These are phyloP conservation scores for Nectriaceae sp. DNA, from an alignment of 2,329 filamentous ascomycete species.

Conservation along the genomic window DNA sequence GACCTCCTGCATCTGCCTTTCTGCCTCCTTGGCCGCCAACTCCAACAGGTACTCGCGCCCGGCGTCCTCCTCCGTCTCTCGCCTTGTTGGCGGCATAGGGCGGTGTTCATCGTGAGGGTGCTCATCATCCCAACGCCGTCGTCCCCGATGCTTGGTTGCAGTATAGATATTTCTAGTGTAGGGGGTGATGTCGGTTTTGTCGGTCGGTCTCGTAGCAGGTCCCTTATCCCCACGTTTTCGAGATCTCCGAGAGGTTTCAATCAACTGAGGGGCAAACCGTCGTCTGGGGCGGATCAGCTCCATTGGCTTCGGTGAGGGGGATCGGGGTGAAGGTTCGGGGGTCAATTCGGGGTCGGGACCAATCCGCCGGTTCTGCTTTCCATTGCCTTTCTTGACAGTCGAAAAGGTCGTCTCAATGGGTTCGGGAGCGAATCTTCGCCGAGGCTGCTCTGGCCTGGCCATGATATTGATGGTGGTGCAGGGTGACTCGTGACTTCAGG, in stretches of 20 bases:
- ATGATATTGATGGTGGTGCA: slow-evolving; percentile 38
- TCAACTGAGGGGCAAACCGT: slow-evolving; percentile 74
- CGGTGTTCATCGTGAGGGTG: slow-evolving; percentile 13
- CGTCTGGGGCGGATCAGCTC: slow-evolving; percentile 46
- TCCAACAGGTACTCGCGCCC: slow-evolving; percentile 77
- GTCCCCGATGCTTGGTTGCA: slow-evolving; percentile 34
- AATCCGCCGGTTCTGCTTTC: slow-evolving; percentile 19
- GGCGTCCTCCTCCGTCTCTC: slow-evolving; percentile 74
- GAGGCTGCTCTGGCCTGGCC: slow-evolving; percentile 43
- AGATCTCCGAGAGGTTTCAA: slow-evolving; percentile 76
- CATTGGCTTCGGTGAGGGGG: slow-evolving; percentile 45
- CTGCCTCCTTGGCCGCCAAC: slow-evolving; percentile 76
- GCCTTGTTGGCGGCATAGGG: slow-evolving; percentile 46
- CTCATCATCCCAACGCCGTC: slow-evolving; percentile 1
- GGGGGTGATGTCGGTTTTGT: slow-evolving; percentile 73
- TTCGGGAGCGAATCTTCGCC: slow-evolving; percentile 65
- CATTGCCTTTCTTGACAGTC: slow-evolving; percentile 24
- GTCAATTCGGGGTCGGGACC: slow-evolving; percentile 61
- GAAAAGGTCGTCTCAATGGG: slow-evolving; percentile 71
- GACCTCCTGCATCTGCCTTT: slow-evolving; percentile 76
- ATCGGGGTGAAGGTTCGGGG: slow-evolving; percentile 54
- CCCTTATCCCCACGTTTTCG: slow-evolving; percentile 66
- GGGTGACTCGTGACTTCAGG: slow-evolving; percentile 17
- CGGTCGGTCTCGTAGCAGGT: slow-evolving; percentile 62
- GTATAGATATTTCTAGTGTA: slow-evolving; percentile 63